Percentiles rank a stretch among this genome's conserved stretches.
These are phyloP conservation scores for Tilletia indica DNA, from an alignment of 1,284 basidiomycete genomes.

Conservation along the genomic window DNA sequence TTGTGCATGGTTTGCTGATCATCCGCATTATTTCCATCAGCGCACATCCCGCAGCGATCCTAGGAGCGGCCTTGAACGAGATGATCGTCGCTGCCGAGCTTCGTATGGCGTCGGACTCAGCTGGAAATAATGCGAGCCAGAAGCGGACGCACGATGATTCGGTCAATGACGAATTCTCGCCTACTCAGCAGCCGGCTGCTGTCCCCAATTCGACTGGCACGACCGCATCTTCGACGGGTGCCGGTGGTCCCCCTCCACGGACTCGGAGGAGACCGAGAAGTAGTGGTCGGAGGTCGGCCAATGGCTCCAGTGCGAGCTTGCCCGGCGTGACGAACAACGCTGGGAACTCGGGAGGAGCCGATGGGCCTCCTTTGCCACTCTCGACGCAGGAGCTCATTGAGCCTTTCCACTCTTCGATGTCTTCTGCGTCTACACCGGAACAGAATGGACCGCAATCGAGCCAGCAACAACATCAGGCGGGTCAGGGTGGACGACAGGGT, in stretches of 20 bases:
- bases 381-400: constrained; percentile 9
- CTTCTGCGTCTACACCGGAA: background rate
- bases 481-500: no score
- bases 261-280: background rate
- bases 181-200: background rate
- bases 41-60: background rate
- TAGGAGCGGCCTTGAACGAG: background rate
- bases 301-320: background rate
- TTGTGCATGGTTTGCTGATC: background rate
- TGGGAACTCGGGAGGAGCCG: background rate
- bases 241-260: no score
- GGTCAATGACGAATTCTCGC: background rate
- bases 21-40: background rate
- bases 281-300: background rate
- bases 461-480: no score
- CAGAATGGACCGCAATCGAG: background rate
- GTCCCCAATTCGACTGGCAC: no score
- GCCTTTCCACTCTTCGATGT: constrained; percentile 8
- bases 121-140: background rate
- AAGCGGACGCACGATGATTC: constrained; percentile 13
- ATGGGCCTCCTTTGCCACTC: background rate
- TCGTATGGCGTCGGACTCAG: background rate
- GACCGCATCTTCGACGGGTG: background rate
- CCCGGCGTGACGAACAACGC: background rate
- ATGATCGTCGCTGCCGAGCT: constrained; percentile 9